phyloP scores from a whole-genome alignment of 1,284 basidiomycete genomes.

The Pholiota adiposa region DNA sequence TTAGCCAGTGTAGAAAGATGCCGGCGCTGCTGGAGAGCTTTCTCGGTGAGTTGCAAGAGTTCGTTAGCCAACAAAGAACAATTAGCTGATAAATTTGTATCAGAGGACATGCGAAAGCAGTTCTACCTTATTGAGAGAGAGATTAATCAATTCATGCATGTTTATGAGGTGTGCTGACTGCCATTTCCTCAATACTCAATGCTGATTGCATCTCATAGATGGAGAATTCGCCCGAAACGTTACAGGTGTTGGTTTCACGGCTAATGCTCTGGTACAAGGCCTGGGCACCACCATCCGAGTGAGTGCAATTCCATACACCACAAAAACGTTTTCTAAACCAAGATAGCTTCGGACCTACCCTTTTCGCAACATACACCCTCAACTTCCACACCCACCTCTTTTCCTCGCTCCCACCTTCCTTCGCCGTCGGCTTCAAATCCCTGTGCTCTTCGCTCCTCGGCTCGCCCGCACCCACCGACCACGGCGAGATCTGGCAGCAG shows the following conservation, averaged over 20 bases:
- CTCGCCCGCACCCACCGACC: constrained; percentile 30
- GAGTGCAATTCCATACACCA: constrained; percentile 32
- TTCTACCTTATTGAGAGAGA: constrained; percentile 65
- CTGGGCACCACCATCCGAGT: constrained; percentile 65
- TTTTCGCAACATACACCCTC: constrained; percentile 62
- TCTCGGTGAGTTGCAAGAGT: constrained; percentile 49
- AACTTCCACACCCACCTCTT: constrained; percentile 75
- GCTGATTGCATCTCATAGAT: constrained; percentile 35
- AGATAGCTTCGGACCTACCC: constrained; percentile 60
- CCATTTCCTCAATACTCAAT: neutral
- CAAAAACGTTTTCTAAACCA: constrained; percentile 1
- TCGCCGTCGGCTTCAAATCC: constrained; percentile 65
- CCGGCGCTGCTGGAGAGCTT: constrained; percentile 69
- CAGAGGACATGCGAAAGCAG: constrained; percentile 66
- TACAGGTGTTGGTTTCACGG: constrained; percentile 57
- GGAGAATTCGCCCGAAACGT: constrained; percentile 48
- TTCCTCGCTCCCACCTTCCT: constrained; percentile 65
- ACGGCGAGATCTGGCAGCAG: constrained; percentile 54
- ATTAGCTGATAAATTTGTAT: neutral
- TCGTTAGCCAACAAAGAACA: neutral
- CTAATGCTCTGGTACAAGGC: constrained; percentile 68
- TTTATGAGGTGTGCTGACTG: constrained; percentile 56
- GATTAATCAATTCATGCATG: constrained; percentile 56
- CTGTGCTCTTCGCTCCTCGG: constrained; percentile 64
- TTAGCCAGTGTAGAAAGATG: constrained; percentile 60